These are phyloP conservation scores for Leccinellum albellum DNA, from an alignment of 768 basidiomycete species.

Conservation along the genomic window DNA sequence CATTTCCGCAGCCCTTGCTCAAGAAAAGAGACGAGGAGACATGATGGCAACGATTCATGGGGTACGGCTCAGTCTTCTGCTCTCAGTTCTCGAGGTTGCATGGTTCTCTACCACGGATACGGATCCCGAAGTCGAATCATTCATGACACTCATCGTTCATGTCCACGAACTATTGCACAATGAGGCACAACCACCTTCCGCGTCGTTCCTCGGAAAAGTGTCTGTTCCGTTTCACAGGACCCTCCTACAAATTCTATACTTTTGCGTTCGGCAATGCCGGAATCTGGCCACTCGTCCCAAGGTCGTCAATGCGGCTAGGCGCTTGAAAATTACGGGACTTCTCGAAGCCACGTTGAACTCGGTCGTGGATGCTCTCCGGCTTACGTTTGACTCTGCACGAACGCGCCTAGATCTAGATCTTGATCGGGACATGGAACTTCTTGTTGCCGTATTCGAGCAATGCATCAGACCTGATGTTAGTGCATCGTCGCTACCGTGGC, in stretches of 20 bases:
- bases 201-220: constrained; percentile 64
- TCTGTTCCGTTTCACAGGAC: constrained; percentile 73
- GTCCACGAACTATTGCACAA: constrained; percentile 66
- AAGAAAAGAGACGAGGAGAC: constrained; percentile 70
- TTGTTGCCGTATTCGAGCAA: constrained; percentile 81
- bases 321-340: constrained; percentile 53
- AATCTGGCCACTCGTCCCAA: constrained; percentile 47
- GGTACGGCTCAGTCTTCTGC: constrained; percentile 66
- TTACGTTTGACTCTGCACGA: constrained; percentile 63
- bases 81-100: constrained; percentile 73
- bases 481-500: constrained; percentile 70
- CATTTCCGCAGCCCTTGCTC: constrained; percentile 62
- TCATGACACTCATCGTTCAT: constrained; percentile 59
- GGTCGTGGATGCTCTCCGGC: constrained; percentile 62
- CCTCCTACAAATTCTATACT: constrained; percentile 77
- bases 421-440: constrained; percentile 76
- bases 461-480: constrained; percentile 67
- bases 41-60: constrained; percentile 83
- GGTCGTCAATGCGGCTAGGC: constrained; percentile 54
- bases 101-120: constrained; percentile 67
- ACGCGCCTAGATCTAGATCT: constrained; percentile 56
- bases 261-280: constrained; percentile 63
- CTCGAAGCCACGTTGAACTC: constrained; percentile 61
- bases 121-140: constrained; percentile 50
- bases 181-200: constrained; percentile 67